Conservation (phyloP, 2,329 filamentous ascomycete genomes). For the Neoascochyta sp. region DNA sequence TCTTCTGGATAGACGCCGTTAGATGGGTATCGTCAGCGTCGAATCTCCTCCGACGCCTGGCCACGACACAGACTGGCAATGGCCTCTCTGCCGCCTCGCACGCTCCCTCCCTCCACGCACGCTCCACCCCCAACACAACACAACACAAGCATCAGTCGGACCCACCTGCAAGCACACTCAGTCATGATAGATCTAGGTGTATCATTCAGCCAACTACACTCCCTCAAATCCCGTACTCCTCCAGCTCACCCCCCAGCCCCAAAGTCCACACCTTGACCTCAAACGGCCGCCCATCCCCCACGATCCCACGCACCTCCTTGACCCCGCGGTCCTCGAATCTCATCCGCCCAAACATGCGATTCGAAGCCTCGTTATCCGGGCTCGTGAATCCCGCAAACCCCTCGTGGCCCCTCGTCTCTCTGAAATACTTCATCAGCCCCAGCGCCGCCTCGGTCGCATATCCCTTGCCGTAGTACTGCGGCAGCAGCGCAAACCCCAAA, state of each 20-base stretch:
- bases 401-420: constrained; percentile 6
- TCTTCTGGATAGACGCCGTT: no score
- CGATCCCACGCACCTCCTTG: constrained; percentile 6
- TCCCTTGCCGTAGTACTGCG: constrained; percentile 11
- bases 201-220: neutral
- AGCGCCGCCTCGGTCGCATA: constrained; percentile 20
- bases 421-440: constrained; percentile 9
- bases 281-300: constrained; percentile 7
- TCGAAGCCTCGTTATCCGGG: constrained; percentile 14
- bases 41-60: no score
- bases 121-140: no score
- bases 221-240: constrained; percentile 1
- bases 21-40: no score
- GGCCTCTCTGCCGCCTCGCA: no score
- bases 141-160: no score
- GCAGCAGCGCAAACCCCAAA: constrained; percentile 16
- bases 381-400: constrained; percentile 15
- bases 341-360: constrained; percentile 15
- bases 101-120: no score
- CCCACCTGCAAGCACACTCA: no score
- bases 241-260: constrained; percentile 3
- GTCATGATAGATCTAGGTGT: no score
- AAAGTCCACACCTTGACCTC: constrained; percentile 8
- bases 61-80: no score
- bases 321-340: constrained; percentile 18